These are phyloP conservation scores for Blumeria hordei DNA, from an alignment of 2,329 filamentous ascomycete genomes.

Conservation along the genomic window DNA sequence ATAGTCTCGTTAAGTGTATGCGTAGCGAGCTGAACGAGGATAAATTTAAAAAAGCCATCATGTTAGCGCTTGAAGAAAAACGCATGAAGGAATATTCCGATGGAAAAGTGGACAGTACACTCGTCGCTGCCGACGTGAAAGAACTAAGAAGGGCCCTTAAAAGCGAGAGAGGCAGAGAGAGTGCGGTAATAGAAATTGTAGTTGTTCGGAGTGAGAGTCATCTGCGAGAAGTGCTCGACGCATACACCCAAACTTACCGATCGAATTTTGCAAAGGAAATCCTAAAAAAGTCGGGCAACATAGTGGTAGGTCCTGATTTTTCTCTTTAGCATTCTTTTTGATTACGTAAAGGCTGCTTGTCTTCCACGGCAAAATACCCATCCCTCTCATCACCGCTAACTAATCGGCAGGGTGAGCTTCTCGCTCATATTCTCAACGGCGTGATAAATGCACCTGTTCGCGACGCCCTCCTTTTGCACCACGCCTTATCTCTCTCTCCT, in stretches of 20 bases:
- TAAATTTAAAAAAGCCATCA: slow-evolving; percentile 77
- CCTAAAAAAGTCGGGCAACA: slow-evolving; percentile 67
- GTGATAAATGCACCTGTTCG: slow-evolving; percentile 88
- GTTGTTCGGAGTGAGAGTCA: slow-evolving; percentile 61
- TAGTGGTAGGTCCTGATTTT: slow-evolving; percentile 47
- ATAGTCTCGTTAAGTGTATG: slow-evolving; percentile 67
- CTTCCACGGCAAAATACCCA: neutral
- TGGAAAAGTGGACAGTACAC: slow-evolving; percentile 8
- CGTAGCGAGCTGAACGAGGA: slow-evolving; percentile 80
- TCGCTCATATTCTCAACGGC: slow-evolving; percentile 88
- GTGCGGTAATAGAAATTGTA: slow-evolving; percentile 65
- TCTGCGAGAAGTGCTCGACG: slow-evolving; percentile 50
- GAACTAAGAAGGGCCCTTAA: slow-evolving; percentile 43
- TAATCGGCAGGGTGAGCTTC: slow-evolving; percentile 55
- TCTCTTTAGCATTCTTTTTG: neutral
- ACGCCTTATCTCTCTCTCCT: slow-evolving; percentile 54
- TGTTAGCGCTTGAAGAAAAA: slow-evolving; percentile 60
- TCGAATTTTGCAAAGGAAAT: slow-evolving; percentile 76
- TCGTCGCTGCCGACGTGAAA: slow-evolving; percentile 48
- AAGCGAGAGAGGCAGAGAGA: slow-evolving; percentile 62
- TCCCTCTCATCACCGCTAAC: neutral
- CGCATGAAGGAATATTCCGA: slow-evolving; percentile 46
- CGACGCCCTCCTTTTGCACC: slow-evolving; percentile 72
- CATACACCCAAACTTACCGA: slow-evolving; percentile 49
- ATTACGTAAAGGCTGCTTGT: neutral